These are phyloP conservation scores for Ormosia emarginata DNA, from an alignment of 306 rosid species.

Conservation along the genomic window DNA sequence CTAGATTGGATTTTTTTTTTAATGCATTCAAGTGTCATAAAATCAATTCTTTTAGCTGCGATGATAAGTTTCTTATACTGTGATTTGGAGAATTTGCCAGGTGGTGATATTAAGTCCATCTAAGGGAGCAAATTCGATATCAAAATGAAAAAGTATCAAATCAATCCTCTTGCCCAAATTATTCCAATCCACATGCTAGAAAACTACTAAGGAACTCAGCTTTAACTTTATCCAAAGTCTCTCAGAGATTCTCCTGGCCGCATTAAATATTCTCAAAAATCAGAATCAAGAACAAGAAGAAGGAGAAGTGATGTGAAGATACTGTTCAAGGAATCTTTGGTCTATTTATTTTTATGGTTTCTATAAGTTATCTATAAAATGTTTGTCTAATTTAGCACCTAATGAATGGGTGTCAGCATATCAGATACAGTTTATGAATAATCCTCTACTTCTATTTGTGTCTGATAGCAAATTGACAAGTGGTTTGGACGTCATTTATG, in stretches of 20 bases:
- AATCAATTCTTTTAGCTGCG: conserved; percentile 3
- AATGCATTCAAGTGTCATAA: not conserved
- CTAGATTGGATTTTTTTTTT: not conserved
- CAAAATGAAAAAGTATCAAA: conserved; percentile 11
- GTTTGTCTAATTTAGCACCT: conserved; percentile 19
- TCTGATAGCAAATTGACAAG: conserved; percentile 22
- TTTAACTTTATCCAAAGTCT: conserved; percentile 44
- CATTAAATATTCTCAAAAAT: conserved; percentile 53
- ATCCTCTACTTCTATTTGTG: not conserved
- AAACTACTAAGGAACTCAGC: conserved; percentile 58
- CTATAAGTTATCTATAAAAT: conserved; percentile 9
- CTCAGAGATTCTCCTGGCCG: conserved; percentile 44
- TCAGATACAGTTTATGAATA: conserved; percentile 20
- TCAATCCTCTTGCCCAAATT: conserved; percentile 29
- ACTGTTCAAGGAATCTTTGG: conserved; percentile 45
- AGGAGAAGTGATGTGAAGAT: conserved; percentile 40
- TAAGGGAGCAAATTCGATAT: conserved; percentile 33
- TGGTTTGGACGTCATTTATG: conserved; percentile 21
- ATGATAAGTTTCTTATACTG: conserved; percentile 8
- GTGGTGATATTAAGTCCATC: conserved; percentile 33
- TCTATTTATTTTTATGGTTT: conserved; percentile 23
- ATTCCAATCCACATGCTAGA: conserved; percentile 52
- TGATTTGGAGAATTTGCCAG: conserved; percentile 28
- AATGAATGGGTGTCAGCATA: conserved; percentile 28
- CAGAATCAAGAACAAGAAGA: conserved; percentile 50